Percentiles rank a stretch among this genome's conserved stretches.
phyloP scores from a whole-genome alignment of 108 stramenopile genomes.

The Cylindrotheca fusiformis region DNA sequence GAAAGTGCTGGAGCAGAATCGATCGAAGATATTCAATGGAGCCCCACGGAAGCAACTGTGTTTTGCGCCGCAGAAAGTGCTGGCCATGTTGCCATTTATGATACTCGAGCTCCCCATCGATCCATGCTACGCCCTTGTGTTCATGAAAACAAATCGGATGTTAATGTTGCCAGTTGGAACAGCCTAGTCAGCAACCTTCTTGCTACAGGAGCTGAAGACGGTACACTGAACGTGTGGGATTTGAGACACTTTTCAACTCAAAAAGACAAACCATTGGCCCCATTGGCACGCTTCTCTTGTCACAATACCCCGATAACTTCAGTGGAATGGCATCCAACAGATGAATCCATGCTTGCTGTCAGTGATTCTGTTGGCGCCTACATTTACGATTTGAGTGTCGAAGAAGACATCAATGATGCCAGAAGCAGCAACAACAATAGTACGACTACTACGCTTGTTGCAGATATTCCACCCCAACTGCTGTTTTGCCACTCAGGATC shows the following conservation, averaged over 20 bases:
- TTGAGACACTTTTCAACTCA: slow-evolving; percentile 67
- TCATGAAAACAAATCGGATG: slow-evolving; percentile 67
- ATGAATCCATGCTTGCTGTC: slow-evolving; percentile 90
- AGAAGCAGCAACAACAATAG: slow-evolving; percentile 2
- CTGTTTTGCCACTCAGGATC: slow-evolving; percentile 96
- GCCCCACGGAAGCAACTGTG: slow-evolving; percentile 93
- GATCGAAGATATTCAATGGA: slow-evolving; percentile 97
- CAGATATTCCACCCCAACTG: slow-evolving; percentile 94
- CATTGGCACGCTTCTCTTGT: slow-evolving; percentile 85
- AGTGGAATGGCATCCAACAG: slow-evolving; percentile 97
- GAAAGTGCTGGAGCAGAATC: slow-evolving; percentile 38
- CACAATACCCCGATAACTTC: slow-evolving; percentile 91
- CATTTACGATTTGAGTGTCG: slow-evolving; percentile 96
- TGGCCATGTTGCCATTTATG: slow-evolving; percentile 87
- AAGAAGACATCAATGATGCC: slow-evolving; percentile 77
- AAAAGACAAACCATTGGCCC: slow-evolving; percentile 16
- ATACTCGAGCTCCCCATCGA: slow-evolving; percentile 73
- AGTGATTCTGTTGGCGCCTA: slow-evolving; percentile 87
- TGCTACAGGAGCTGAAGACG: slow-evolving; percentile 95
- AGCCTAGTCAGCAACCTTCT: slow-evolving; percentile 84
- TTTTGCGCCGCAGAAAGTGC: slow-evolving; percentile 85
- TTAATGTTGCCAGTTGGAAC: slow-evolving; percentile 98
- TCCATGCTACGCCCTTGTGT: slow-evolving; percentile 85
- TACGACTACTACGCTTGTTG: slow-evolving; percentile 32
- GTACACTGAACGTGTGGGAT: slow-evolving; percentile 92